Evolutionary conservation across 129 eudicot species (phyloP), one percentile per base, ranked within the genome.

Genomic region (Artemisia argyi): DNA sequence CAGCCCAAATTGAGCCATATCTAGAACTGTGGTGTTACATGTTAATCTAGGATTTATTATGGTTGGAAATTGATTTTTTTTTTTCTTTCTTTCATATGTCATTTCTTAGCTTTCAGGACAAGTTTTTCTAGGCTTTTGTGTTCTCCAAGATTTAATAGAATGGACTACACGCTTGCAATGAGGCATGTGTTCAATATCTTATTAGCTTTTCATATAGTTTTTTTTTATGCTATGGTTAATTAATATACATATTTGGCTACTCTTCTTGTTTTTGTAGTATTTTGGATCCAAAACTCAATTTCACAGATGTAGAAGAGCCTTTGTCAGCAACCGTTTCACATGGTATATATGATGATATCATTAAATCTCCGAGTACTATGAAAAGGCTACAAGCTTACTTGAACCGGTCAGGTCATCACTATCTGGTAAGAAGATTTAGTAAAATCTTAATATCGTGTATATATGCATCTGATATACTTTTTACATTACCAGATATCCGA

Each of bases 131-230:
- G 81, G 59, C 82, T 71, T 60, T 65, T 95, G 59, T 79, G 83
- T 48, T 72, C 76, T 68, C 72, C 76, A 54, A 79, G 79, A 59
- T 95, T 87, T 73, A 84, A 84, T 59, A 26, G 85, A 50, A 95
- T 95, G 97, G 94, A 90, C 13, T 88, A 86, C 83, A 83, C 90
- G 83, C 99, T 95, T 73, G 99, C 99, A 24, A 84, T 88, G 96
- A 90, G 97, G 99, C 90, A 30, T 9, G 82, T 53, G 61, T 54
- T 70, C 9, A 39, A 59, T 68, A 48, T 35, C 62, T 49, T 30
- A 67, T 30, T 30, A 30, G 47, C 57, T 75, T 58, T 42, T 49
- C 52, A 64, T 61, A 16, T 20, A 0, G 19, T n/a, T 18, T 46
- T 57, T 72, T 20, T 24, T 32, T 3, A 61, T 2, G 20, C 24